A percentile compares a stretch with the other conserved stretches of the same genome.
Evolutionary conservation across 805 yeast species (phyloP).

Genomic region (Millerozyma miso): DNA sequence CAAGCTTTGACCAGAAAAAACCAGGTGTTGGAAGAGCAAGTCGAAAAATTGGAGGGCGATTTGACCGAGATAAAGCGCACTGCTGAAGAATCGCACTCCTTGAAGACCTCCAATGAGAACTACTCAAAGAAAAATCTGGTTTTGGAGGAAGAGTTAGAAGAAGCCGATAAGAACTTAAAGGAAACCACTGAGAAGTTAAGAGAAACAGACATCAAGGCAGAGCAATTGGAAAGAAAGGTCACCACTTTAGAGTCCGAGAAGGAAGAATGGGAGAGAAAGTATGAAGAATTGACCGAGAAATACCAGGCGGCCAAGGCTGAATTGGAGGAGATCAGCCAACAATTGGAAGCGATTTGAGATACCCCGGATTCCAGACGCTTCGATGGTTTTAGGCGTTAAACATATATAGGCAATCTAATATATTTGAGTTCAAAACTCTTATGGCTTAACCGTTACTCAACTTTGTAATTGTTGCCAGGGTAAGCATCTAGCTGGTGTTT

Average conservation of each 20-base stretch:
- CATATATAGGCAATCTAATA: not conserved
- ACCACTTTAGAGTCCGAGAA: conserved; percentile 88
- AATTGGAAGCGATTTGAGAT: conserved; percentile 70
- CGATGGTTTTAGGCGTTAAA: not conserved
- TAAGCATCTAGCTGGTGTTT: too few species aligned
- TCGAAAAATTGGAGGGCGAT: conserved; percentile 73
- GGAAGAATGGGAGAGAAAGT: conserved; percentile 85
- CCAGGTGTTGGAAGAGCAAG: conserved; percentile 77
- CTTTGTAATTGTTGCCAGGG: too few species aligned
- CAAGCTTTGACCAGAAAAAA: conserved; percentile 90
- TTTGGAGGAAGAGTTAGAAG: conserved; percentile 89
- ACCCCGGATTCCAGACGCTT: not conserved
- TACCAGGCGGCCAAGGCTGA: conserved; percentile 84
- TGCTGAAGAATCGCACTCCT: conserved; percentile 86
- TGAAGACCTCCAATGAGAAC: conserved; percentile 86
- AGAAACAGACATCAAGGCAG: conserved; percentile 93
- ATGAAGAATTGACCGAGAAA: conserved; percentile 80
- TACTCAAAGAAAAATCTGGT: conserved; percentile 84
- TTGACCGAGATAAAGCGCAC: conserved; percentile 74
- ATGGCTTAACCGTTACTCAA: too few species aligned
- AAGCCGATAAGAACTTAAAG: conserved; percentile 83
- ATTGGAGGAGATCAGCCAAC: conserved; percentile 94
- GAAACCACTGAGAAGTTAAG: conserved; percentile 92
- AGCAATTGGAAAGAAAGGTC: conserved; percentile 92
- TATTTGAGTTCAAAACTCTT: not conserved